Evolutionary conservation across 2,329 filamentous ascomycete genomes (phyloP).

Genomic region (Scedosporium apiospermum): DNA sequence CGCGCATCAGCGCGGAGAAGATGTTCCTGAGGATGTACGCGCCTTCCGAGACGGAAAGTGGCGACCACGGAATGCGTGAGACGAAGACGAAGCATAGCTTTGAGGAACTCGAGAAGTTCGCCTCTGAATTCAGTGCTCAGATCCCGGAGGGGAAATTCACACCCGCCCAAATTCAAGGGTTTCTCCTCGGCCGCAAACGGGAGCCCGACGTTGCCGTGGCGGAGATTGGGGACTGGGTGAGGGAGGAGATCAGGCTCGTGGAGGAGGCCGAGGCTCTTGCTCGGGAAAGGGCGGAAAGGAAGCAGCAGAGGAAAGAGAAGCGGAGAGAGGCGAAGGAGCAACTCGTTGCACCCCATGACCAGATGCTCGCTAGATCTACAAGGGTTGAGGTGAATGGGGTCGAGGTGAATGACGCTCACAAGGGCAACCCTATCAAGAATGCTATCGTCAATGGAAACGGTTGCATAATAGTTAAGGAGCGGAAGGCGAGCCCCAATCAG

Average conservation of each 20-base stretch:
- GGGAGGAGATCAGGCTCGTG: conserved; percentile 34
- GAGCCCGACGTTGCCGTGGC: conserved; percentile 28
- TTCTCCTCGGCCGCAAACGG: conserved; percentile 25
- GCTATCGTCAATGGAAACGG: too few species aligned
- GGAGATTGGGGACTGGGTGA: conserved; percentile 16
- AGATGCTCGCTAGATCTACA: not conserved
- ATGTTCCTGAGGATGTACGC: conserved; percentile 52
- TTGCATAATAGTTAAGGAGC: too few species aligned
- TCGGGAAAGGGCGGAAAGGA: not conserved
- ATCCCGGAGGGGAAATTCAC: conserved; percentile 42
- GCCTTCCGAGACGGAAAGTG: conserved; percentile 32
- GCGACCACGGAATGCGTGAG: not conserved
- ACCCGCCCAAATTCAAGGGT: conserved; percentile 57
- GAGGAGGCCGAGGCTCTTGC: not conserved
- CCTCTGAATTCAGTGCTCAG: conserved; percentile 36
- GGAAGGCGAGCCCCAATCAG: too few species aligned
- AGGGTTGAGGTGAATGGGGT: not conserved
- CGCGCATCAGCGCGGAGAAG: conserved; percentile 41
- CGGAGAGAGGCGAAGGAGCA: not conserved
- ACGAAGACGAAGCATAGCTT: not conserved
- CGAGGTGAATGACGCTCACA: not conserved
- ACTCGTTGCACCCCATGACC: not conserved
- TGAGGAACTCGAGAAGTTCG: conserved; percentile 20
- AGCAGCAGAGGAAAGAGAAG: not conserved
- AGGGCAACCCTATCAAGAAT: too few species aligned